Percentiles rank a stretch among this genome's conserved stretches.
Conservation (phyloP, 257 asterid genomes). For the Perilla frutescens region DNA sequence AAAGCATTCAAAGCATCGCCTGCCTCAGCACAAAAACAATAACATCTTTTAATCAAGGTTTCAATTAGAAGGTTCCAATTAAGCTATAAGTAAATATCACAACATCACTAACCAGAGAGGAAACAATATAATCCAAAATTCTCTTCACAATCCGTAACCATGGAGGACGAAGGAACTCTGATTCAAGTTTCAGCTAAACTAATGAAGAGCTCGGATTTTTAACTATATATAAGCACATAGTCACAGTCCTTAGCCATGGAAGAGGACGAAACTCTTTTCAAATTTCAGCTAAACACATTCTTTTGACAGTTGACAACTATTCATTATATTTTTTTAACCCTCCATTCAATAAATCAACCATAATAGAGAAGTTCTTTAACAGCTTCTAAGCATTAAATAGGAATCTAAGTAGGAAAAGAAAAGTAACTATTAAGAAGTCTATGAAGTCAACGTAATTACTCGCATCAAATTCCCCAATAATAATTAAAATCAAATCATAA, state of each 20-base stretch:
- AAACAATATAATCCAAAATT: background rate
- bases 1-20: constrained; percentile 96
- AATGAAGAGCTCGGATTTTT: background rate
- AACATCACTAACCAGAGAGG: constrained; percentile 1
- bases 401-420: constrained; percentile 12
- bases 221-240: background rate
- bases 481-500: constrained; percentile 9
- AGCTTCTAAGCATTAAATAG: constrained; percentile 3
- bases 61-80: background rate
- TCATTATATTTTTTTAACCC: background rate
- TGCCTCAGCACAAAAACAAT: constrained; percentile 41
- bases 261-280: background rate
- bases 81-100: constrained; percentile 14
- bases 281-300: background rate
- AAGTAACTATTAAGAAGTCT: constrained; percentile 4
- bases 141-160: background rate
- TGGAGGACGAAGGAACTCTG: background rate
- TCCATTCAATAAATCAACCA: background rate
- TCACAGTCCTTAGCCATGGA: background rate
- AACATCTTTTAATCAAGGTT: constrained; percentile 12
- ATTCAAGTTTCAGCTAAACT: background rate
- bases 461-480: constrained; percentile 32
- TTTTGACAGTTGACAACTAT: background rate
- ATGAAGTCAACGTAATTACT: constrained; percentile 41
- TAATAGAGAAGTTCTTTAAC: background rate